Base-by-base conservation (phyloP, 768 basidiomycete genomes). In the Suillus weaverae region DNA sequence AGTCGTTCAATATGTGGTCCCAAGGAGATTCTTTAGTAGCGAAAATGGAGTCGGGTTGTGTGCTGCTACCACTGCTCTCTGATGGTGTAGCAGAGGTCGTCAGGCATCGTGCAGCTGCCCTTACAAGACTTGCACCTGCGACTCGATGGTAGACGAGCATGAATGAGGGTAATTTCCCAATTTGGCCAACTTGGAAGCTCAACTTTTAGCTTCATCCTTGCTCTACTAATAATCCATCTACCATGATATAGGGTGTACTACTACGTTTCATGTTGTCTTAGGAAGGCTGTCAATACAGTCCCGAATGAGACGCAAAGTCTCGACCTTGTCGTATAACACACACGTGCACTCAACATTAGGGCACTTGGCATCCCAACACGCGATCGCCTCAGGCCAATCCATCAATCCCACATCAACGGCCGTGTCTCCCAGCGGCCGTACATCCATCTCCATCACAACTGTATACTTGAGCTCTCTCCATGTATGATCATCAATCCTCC, bases 321-420 rank as follows among this genome's bases (percentile, higher is more conserved):
- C 82, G 30, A 73, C 68, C 71, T 83, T 83, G 72, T 88, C 86
- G 60, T 89, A 89, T 38, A 89, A 78, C 22, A 83, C 71, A 0
- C 83, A 80, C 13, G 70, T 73, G 68, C 88, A 89, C 0, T 72
- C 73, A 14, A 39, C 4, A 62, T 81, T 80, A 4, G 77, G 70
- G 68, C 88, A 89, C 53, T 81, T 80, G 2, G 87, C 83, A 64
- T 77, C 76, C 88, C 88, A 89, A 69, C 87, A 89, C 1, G 83
- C 80, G 67, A 78, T 76, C n/a, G 88, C 85, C 67, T 86, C 84
- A 0, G 80, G 74, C 87, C 88, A 89, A 41, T 81, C 26, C 26
- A 2, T 26, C 26, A 26, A 26, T 26, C 26, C 26, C 26, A 26
- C 2, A 26, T 26, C 26, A 26, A 26, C 26, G 26, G 2, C 26